Evolutionary conservation across 2,329 filamentous ascomycete genomes (phyloP).

Genomic region (Septoria petroselini): DNA sequence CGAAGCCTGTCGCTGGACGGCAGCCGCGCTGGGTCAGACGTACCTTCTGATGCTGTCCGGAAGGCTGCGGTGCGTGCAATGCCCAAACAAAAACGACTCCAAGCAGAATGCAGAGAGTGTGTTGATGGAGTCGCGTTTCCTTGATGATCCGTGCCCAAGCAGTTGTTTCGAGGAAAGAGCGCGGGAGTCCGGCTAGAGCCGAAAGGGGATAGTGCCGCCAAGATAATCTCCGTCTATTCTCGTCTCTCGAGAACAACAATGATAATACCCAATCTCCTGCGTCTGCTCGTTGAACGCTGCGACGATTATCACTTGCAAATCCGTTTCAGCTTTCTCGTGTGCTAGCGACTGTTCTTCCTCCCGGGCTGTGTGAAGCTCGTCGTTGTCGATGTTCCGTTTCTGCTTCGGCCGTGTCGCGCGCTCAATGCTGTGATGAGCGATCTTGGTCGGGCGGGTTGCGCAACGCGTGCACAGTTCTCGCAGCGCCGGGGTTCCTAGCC

Average conservation of each 20-base stretch:
- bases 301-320: neutral
- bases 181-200: neutral
- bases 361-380: no score
- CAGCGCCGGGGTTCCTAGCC: no score
- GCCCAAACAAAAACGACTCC: slow-evolving; percentile 7
- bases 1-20: neutral
- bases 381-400: no score
- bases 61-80: slow-evolving; percentile 6
- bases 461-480: no score
- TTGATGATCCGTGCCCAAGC: slow-evolving; percentile 12
- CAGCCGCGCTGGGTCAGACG: slow-evolving; percentile 2
- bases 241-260: no score
- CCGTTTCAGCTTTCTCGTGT: slow-evolving; percentile 8
- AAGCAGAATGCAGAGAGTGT: slow-evolving; percentile 10
- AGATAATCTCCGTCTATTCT: slow-evolving; percentile 6
- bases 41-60: slow-evolving; percentile 6
- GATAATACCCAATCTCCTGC: no score
- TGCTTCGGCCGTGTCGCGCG: neutral
- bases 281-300: neutral
- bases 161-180: slow-evolving; percentile 6
- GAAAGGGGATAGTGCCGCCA: neutral
- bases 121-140: slow-evolving; percentile 15
- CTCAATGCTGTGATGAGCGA: neutral
- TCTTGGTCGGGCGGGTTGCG: neutral
- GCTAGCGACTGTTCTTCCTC: neutral